These are phyloP conservation scores for Mitragyna speciosa DNA, from an alignment of 257 asterid genomes.

Conservation along the genomic window DNA sequence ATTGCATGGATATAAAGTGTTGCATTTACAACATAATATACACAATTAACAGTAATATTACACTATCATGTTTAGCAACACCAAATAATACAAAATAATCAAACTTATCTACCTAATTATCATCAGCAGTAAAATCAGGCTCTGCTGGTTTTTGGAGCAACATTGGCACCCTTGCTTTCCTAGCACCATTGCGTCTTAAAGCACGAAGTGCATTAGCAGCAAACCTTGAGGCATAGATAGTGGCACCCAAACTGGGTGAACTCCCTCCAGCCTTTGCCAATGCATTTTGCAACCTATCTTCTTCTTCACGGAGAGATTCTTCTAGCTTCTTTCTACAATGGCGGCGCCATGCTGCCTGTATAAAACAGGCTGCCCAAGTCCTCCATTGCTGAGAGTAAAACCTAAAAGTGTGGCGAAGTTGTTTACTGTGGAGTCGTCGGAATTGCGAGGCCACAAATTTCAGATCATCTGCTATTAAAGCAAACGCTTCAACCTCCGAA, in stretches of 20 bases:
- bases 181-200: constrained; percentile 55
- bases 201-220: constrained; percentile 86
- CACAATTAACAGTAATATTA: not conserved
- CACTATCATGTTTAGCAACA: not conserved
- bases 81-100: constrained; percentile 24
- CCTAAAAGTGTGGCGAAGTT: constrained; percentile 89
- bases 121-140: constrained; percentile 82
- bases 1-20: not conserved
- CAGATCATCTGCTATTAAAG: constrained; percentile 82
- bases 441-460: constrained; percentile 92
- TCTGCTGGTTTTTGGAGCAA: constrained; percentile 92
- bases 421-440: constrained; percentile 81
- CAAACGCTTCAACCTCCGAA: constrained; percentile 96
- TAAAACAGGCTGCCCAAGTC: constrained; percentile 93
- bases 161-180: constrained; percentile 69
- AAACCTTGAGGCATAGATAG: constrained; percentile 86
- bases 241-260: constrained; percentile 82
- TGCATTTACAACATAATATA: constrained; percentile 18
- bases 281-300: constrained; percentile 69
- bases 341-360: constrained; percentile 95
- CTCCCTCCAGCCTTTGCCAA: constrained; percentile 59
- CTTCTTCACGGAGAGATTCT: constrained; percentile 78
- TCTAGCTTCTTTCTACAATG: constrained; percentile 73
- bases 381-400: constrained; percentile 97
- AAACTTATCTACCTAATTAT: constrained; percentile 39